Base-by-base conservation (phyloP, 192 early-diverging fungal species). In the Paraglomus occultum region DNA sequence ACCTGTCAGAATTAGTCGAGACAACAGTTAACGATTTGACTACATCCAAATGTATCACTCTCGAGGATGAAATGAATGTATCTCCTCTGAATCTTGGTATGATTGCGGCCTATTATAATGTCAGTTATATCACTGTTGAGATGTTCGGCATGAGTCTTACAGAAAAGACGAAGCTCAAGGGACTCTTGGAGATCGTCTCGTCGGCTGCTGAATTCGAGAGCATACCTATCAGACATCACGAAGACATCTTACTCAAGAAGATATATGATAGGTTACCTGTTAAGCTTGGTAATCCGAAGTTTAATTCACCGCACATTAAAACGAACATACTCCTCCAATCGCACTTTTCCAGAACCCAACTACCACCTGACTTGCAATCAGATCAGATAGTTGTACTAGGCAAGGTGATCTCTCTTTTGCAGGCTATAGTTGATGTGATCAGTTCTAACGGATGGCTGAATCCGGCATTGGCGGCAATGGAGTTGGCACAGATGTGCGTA, bases 31-130 rank as follows among this genome's bases (percentile, higher is more conserved):
- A 89, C 39, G 95, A 96, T 64, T 76, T 99, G 71, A 83, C 82
- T n/a, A 84, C 87, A 5, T 88, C 91, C 75, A 94, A 95, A 74
- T 98, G 96, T 77, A 83, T 91, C 55, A 73, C 81, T 4, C 73
- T 86, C 42, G 87, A 87, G 73, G 88, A 87, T 62, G 88, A 88
- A 48, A 84, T 88, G 74, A 89, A 93, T 54, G 81, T 94, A 6
- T 74, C 81, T 18, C 89, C 95, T 18, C 82, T 95, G 38, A 97
- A 98, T 77, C 75, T 98, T 76, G 95, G 95, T 59, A 95, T 97
- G 92, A 95, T 99, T 78, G 90, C 97, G 0, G 92, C 95, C 6
- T 98, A 95, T 80, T 98, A 99, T 79, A 92, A 95, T 80, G 92
- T 99, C 77, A 90, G 90, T 74, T 96, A 95, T 73, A 79, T 87